Evolutionary conservation across 148 eudicot species (phyloP).

Genomic region (Beta vulgaris): DNA sequence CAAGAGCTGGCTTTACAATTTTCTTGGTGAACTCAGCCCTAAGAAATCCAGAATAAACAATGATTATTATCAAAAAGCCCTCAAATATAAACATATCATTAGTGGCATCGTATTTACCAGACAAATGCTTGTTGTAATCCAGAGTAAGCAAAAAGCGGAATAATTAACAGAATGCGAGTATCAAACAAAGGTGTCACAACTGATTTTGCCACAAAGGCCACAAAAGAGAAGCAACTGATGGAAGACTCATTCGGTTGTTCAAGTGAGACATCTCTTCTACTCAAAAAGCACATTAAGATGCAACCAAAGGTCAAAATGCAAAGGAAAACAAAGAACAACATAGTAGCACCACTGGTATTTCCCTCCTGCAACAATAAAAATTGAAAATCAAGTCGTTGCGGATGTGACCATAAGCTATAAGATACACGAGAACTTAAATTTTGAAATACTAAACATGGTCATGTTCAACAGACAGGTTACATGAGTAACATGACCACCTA

Average conservation of each 20-base stretch:
- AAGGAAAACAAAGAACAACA: conserved; percentile 72
- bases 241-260: conserved; percentile 43
- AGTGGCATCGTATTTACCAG: conserved; percentile 47
- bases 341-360: conserved; percentile 67
- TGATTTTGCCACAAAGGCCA: conserved; percentile 52
- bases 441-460: background rate
- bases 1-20: conserved; percentile 79
- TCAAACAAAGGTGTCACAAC: conserved; percentile 58
- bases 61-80: conserved; percentile 9
- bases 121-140: conserved; percentile 99
- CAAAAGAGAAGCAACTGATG: conserved; percentile 37
- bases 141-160: conserved; percentile 93
- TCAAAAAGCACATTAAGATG: conserved; percentile 81
- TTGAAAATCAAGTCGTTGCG: background rate
- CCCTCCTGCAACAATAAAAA: conserved; percentile 62
- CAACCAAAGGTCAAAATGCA: conserved; percentile 74
- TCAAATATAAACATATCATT: background rate
- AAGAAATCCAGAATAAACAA: conserved; percentile 12
- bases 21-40: conserved; percentile 91
- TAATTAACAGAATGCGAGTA: conserved; percentile 65
- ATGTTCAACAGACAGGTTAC: background rate
- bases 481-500: conserved; percentile 12
- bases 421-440: background rate
- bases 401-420: background rate
- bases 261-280: conserved; percentile 47